phyloP scores from a whole-genome alignment of 306 rosid species.

The Fagus sylvatica region DNA sequence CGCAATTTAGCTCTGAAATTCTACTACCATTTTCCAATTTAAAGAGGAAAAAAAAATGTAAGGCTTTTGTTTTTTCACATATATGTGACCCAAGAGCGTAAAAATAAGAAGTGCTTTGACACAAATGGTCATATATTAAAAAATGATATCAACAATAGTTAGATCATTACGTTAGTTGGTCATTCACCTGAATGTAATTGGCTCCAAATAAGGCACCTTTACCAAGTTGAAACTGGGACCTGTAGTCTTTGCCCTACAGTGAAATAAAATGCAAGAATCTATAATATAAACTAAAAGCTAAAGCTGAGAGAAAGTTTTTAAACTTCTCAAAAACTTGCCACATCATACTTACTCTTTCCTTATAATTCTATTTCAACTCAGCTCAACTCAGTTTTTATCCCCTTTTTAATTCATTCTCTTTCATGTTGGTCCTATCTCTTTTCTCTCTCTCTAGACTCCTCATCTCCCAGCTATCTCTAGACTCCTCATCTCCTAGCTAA shows the following conservation, averaged over 20 bases:
- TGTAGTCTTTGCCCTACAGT: slow-evolving; percentile 75
- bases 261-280: background rate
- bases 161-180: slow-evolving; percentile 7
- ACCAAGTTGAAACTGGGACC: slow-evolving; percentile 91
- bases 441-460: too few relatives aligned
- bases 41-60: background rate
- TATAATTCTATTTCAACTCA: too few relatives aligned
- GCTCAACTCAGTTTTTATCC: too few relatives aligned
- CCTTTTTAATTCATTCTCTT: too few relatives aligned
- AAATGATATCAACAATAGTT: background rate
- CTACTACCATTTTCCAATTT: background rate
- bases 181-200: slow-evolving; percentile 86
- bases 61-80: background rate
- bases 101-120: background rate
- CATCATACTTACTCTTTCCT: too few relatives aligned
- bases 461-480: too few relatives aligned
- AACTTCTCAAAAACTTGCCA: too few relatives aligned
- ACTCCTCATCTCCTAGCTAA: too few relatives aligned
- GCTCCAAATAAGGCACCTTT: slow-evolving; percentile 94
- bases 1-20: background rate
- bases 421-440: too few relatives aligned
- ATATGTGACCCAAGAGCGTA: background rate
- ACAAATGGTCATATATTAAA: background rate
- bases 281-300: too few relatives aligned
- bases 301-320: too few relatives aligned